Conservation (phyloP, 208 protist species). For the Acanthamoeba rhysodes region DNA sequence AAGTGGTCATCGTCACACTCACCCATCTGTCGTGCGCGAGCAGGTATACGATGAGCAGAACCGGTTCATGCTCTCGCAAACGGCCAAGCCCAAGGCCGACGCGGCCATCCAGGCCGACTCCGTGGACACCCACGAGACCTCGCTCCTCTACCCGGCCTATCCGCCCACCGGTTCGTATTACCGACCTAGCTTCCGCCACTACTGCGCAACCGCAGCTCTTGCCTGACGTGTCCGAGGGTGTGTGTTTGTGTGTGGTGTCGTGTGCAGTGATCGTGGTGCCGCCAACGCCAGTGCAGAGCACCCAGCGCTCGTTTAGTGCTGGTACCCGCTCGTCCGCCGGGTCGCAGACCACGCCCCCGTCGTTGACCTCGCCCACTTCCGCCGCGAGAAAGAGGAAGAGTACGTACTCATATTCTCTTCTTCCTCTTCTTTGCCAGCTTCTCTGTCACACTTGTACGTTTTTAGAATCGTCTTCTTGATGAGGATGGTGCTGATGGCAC, state of each 20-base stretch:
- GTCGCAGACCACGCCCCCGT: background rate
- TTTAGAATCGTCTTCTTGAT: no score
- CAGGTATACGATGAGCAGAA: constrained; percentile 43
- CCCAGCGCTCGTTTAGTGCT: background rate
- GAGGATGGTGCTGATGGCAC: no score
- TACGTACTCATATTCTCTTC: background rate
- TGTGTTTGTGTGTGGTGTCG: background rate
- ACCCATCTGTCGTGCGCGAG: background rate
- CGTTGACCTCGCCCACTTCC: background rate
- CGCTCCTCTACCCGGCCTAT: constrained; percentile 22
- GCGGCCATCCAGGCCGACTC: constrained; percentile 46
- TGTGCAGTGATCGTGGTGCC: background rate
- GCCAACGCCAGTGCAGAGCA: background rate
- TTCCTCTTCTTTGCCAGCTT: no score
- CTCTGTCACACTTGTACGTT: no score
- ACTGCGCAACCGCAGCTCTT: background rate
- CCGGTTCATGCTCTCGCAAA: constrained; percentile 49
- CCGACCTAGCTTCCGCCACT: background rate
- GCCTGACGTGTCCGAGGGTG: background rate
- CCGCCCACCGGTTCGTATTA: background rate
- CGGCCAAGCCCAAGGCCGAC: constrained; percentile 59
- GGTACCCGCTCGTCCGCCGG: background rate
- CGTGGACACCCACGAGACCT: constrained; percentile 7
- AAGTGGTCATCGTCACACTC: no score
- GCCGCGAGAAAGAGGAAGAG: background rate